A percentile compares a stretch with the other conserved stretches of the same genome.
These are phyloP conservation scores for Friedmanniomyces endolithicus DNA, from an alignment of 495 filamentous ascomycete species.

Conservation along the genomic window DNA sequence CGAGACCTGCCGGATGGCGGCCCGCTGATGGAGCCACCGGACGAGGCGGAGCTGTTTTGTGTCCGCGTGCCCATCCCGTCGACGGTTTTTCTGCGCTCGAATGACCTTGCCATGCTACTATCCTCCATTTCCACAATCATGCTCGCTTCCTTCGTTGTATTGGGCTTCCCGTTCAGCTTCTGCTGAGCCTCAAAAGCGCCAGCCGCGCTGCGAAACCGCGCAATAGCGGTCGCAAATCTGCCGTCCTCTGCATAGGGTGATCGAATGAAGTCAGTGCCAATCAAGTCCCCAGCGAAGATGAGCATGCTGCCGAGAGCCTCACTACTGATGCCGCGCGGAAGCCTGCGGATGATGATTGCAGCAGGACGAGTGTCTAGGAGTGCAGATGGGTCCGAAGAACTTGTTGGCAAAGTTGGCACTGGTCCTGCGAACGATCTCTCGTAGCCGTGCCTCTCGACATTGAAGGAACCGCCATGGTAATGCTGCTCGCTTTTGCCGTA, in stretches of 20 bases:
- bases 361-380: conserved; percentile 4
- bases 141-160: conserved; percentile 57
- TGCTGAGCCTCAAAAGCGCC: conserved; percentile 68
- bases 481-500: neutral
- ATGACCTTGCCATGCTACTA: conserved; percentile 14
- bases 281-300: conserved; percentile 70
- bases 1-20: conserved; percentile 56
- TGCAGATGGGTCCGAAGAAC: conserved; percentile 5
- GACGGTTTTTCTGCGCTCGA: conserved; percentile 48
- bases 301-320: conserved; percentile 71
- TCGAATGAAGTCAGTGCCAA: conserved; percentile 59
- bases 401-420: conserved; percentile 4
- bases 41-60: conserved; percentile 42
- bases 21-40: conserved; percentile 41
- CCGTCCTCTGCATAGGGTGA: conserved; percentile 53
- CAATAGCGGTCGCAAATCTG: conserved; percentile 61
- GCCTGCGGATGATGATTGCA: conserved; percentile 59
- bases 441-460: neutral
- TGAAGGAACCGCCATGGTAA: neutral
- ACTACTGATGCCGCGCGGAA: conserved; percentile 59
- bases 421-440: neutral
- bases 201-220: conserved; percentile 55
- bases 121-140: conserved; percentile 67
- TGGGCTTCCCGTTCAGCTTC: conserved; percentile 68
- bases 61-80: conserved; percentile 43